A percentile compares a stretch with the other conserved stretches of the same genome.
Evolutionary conservation across 176 grass and related monocot species (phyloP).

Genomic region (maize (Zea mays)): Zm-B73-REFERENCE-NAM-5.0 NC_050102.1:15041501-15042000

Average conservation of each 20-base stretch:
- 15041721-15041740: not conserved
- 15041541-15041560: not conserved
- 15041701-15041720: not conserved
- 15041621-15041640: not conserved
- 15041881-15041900: not conserved
- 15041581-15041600: not conserved
- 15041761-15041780: not conserved
- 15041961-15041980: no score
- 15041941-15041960: no score
- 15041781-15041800: not conserved
- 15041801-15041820: not conserved
- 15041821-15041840: not conserved
- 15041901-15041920: not conserved
- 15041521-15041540: no score
- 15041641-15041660: not conserved
- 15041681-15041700: not conserved
- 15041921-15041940: no score
- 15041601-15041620: not conserved
- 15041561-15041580: not conserved
- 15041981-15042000: not conserved
- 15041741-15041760: not conserved
- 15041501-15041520: no score
- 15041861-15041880: not conserved
- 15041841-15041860: not conserved
- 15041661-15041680: not conserved